Evolutionary conservation across 192 early-diverging fungal species (phyloP).

Genomic region (Backusella australiensis): DNA sequence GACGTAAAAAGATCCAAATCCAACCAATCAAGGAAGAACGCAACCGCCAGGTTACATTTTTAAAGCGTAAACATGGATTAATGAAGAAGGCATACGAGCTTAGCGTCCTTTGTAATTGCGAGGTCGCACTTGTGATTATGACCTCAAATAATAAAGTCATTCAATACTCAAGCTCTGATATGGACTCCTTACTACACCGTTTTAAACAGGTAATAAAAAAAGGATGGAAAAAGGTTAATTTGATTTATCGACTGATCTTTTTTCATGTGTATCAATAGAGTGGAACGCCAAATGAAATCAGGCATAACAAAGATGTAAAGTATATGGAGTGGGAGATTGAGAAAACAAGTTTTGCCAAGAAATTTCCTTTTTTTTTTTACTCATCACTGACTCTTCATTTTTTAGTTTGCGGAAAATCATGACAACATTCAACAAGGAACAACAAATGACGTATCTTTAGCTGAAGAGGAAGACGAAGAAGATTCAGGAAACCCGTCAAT

Average conservation of each 20-base stretch:
- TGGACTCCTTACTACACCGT: slow-evolving; percentile 86
- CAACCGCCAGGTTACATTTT: slow-evolving; percentile 90
- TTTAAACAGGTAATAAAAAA: slow-evolving; percentile 70
- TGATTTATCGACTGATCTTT: slow-evolving; percentile 2
- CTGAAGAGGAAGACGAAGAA: background rate
- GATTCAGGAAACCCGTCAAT: background rate
- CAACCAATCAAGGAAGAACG: slow-evolving; percentile 87
- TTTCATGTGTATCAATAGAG: slow-evolving; percentile 11
- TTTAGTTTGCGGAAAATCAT: background rate
- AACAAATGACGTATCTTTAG: background rate
- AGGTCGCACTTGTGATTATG: slow-evolving; percentile 92
- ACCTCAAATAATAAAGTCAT: slow-evolving; percentile 87
- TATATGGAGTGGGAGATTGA: background rate
- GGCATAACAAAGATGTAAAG: slow-evolving; percentile 29
- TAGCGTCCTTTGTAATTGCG: slow-evolving; percentile 89
- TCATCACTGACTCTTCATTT: background rate
- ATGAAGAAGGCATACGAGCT: slow-evolving; percentile 98
- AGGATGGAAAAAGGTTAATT: slow-evolving; percentile 23
- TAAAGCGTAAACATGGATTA: slow-evolving; percentile 88
- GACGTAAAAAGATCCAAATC: slow-evolving; percentile 94
- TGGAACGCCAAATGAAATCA: slow-evolving; percentile 34
- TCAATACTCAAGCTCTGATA: slow-evolving; percentile 87
- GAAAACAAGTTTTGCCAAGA: background rate
- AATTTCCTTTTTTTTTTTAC: background rate
- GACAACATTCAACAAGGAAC: background rate